Evolutionary conservation across 2,329 filamentous ascomycete species (phyloP), one percentile per base, ranked within the genome.

Genomic region (Nemania sp.): DNA sequence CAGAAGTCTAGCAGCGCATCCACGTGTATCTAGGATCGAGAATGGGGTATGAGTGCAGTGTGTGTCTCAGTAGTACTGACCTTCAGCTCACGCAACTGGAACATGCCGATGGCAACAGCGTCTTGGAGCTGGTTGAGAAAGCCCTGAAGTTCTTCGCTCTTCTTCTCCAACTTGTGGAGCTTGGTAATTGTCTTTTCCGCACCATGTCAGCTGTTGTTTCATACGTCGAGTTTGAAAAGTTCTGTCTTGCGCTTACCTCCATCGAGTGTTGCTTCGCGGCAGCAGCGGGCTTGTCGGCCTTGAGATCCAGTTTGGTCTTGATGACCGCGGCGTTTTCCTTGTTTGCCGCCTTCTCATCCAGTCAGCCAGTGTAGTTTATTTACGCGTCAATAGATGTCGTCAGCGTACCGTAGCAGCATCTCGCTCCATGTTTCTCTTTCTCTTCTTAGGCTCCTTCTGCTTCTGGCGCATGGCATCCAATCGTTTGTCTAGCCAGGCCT

Each of bases 101-200:
- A 37, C 57, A 56, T 60, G 37, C 52, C 56, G 5, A 56, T 53
- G 2, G 56, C 50, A 13, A 63, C 56, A 1, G 56, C 57, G 17
- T 63, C 60, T 25, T 63, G 60, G 6, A 63, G n/a, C 17, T 56
- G 40, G 20, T 63, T 60, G 21, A 60, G 35, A 18, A 56, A 57
- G 7, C 47, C 56, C 37, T 63, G 47, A 1, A 63, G 57, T 48
- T 60, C 56, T 42, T 50, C 7, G 12, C 43, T 35, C 17, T 45
- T 60, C 25, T 53, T 42, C 15, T 37, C 34, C 20, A 62, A 9
- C n/a, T 21, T 18, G 1, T 21, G 18, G 9, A 62, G 51, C 17
- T 18, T 52, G 15, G 32, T 49, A 47, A 35, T 37, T 9, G 55
- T 25, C 59, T 54, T 13, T n/a, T 11, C 12, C 40, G 25, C 21